These are phyloP conservation scores for Podospora tetraspora DNA, from an alignment of 495 filamentous ascomycete species.

Conservation along the genomic window DNA sequence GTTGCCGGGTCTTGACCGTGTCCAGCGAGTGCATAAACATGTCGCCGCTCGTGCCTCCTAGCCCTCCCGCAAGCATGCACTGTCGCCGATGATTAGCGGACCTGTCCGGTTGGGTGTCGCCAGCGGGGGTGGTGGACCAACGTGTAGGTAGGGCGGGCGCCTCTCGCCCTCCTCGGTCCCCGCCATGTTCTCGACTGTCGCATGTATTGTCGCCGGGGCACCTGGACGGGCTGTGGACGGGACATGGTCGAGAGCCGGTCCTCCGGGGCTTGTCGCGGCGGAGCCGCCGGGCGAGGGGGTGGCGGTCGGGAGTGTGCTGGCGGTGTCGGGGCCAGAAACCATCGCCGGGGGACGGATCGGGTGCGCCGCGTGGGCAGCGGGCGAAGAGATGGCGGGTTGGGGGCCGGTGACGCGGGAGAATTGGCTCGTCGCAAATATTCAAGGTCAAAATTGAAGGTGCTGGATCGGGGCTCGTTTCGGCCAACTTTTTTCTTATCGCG, in stretches of 20 bases:
- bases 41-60: slow-evolving; percentile 87
- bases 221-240: slow-evolving; percentile 26
- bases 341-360: slow-evolving; percentile 21
- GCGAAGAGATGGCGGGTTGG: slow-evolving; percentile 1
- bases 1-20: slow-evolving; percentile 98
- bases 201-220: slow-evolving; percentile 18
- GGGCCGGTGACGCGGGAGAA: neutral
- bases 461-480: neutral
- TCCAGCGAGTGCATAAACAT: slow-evolving; percentile 99
- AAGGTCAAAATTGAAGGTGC: slow-evolving; percentile 22
- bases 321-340: slow-evolving; percentile 28
- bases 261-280: slow-evolving; percentile 12
- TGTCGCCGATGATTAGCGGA: slow-evolving; percentile 31
- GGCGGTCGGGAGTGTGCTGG: slow-evolving; percentile 17
- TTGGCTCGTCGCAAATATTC: slow-evolving; percentile 10
- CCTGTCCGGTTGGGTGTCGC: neutral
- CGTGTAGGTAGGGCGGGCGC: slow-evolving; percentile 44
- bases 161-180: slow-evolving; percentile 37
- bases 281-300: slow-evolving; percentile 13
- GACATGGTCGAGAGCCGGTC: slow-evolving; percentile 35
- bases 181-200: slow-evolving; percentile 36
- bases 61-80: slow-evolving; percentile 91
- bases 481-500: slow-evolving; percentile 16
- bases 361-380: slow-evolving; percentile 26
- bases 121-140: neutral